phyloP scores from a whole-genome alignment of 805 yeast genomes.

The Candida sonorensis region DNA sequence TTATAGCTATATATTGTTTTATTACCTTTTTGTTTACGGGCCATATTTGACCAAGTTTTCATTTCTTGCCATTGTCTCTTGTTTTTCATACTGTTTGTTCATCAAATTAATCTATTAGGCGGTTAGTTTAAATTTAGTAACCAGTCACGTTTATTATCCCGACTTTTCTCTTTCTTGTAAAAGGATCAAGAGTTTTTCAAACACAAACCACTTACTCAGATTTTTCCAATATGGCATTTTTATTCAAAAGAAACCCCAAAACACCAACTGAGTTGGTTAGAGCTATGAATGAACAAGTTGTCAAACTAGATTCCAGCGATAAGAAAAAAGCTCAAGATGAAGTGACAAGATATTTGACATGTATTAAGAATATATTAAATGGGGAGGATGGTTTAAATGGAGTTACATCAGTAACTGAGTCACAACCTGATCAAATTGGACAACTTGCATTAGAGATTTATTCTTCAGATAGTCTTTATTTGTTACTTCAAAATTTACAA shows the following conservation, averaged over 20 bases:
- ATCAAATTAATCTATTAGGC: too few species aligned
- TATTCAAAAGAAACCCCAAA: constrained; percentile 86
- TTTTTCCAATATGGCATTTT: constrained; percentile 59
- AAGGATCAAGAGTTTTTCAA: background rate
- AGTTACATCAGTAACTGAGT: constrained; percentile 11
- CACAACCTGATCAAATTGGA: constrained; percentile 68
- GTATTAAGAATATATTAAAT: constrained; percentile 51
- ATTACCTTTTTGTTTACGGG: too few species aligned
- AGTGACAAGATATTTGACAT: constrained; percentile 54
- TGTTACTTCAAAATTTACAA: constrained; percentile 51
- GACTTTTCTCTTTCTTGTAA: background rate
- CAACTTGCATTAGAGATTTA: constrained; percentile 76
- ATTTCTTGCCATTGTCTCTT: too few species aligned
- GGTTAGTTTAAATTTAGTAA: too few species aligned
- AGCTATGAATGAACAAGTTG: constrained; percentile 65
- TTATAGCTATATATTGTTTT: too few species aligned
- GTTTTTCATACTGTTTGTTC: too few species aligned
- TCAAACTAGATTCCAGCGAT: constrained; percentile 48
- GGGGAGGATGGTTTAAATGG: constrained; percentile 48
- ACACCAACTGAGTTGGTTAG: constrained; percentile 81
- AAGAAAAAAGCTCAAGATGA: constrained; percentile 60
- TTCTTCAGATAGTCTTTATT: constrained; percentile 58
- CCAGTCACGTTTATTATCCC: too few species aligned
- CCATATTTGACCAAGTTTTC: too few species aligned
- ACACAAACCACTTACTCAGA: background rate